Evolutionary conservation across 495 filamentous ascomycete species (phyloP), one percentile per base, ranked within the genome.

Genomic region (Penicillium argentinense): DNA sequence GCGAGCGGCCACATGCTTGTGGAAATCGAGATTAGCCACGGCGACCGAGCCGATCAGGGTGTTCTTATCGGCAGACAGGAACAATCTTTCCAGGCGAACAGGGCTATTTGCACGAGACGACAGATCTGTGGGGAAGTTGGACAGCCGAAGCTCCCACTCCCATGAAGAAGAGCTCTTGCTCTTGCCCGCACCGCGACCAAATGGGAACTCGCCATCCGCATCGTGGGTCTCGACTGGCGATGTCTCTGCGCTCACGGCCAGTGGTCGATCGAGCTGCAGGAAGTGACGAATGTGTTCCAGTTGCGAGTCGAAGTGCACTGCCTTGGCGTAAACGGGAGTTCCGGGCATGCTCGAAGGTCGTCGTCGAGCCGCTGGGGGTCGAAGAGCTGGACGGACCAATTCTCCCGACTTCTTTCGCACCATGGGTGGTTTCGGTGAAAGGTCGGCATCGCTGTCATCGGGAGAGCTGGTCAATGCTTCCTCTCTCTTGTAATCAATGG

Each of bases 331-430:
- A 0, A 91, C 95, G 0, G 93, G 93, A 5, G 93, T 98, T 9
- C 95, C 95, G 5, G 93, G 93, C 90, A 97, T 95, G 67, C 92
- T 97, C 0, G 87, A 95, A 1, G 91, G 91, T 30, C 95, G 84
- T 48, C 89, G 79, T 38, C 82, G 78, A 36, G 65, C 51, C 3
- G 84, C 86, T 4, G 88, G 67, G 19, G 85, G 83, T 39, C 92
- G 85, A 29, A 98, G 76, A 1, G 93, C 95, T 4, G 93, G 95
- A 53, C 92, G 84, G 40, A 98, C 93, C 39, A 97, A 78, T 66
- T 98, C 93, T 18, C 93, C 93, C 28, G 93, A 97, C 77, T 98
- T 98, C 76, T 98, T 98, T 45, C 93, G 83, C 41, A 98, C 83
- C 84, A 97, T 89, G 16, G 82, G 82, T 16, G 90, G 90, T 68